Percentiles rank a stretch among this genome's conserved stretches.
These are phyloP conservation scores for Striga asiatica DNA, from an alignment of 257 asterid genomes.

Conservation along the genomic window DNA sequence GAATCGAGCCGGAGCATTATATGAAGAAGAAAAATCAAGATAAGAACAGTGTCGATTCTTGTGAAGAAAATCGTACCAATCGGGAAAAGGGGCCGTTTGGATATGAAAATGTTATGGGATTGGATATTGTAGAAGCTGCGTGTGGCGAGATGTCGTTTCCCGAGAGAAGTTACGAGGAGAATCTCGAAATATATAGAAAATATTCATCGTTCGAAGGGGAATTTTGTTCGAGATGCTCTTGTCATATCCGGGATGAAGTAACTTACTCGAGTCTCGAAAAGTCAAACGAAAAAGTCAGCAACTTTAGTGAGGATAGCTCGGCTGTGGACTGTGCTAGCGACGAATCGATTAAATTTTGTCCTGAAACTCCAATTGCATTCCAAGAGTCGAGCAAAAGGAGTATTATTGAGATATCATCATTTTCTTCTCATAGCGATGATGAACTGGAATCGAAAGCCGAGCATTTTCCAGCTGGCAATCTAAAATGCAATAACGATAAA, in stretches of 20 bases:
- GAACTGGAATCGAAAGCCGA: constrained; percentile 14
- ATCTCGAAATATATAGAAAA: constrained; percentile 18
- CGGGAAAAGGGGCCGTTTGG: constrained; percentile 7
- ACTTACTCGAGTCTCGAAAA: background rate
- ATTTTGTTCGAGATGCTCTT: constrained; percentile 23
- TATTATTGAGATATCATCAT: constrained; percentile 4
- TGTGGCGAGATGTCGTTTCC: constrained; percentile 46
- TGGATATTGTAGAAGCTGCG: constrained; percentile 24
- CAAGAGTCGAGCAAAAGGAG: constrained; percentile 20
- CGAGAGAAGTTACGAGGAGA: constrained; percentile 38
- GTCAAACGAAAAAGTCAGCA: background rate
- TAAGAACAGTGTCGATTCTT: no score
- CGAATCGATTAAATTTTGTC: constrained; percentile 13
- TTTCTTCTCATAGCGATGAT: constrained; percentile 24
- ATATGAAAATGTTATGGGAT: constrained; percentile 4
- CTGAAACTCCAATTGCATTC: constrained; percentile 17
- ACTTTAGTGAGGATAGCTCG: background rate
- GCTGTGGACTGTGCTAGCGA: background rate
- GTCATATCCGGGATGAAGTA: constrained; percentile 13
- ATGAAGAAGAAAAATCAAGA: constrained; percentile 25
- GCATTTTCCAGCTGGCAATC: constrained; percentile 18
- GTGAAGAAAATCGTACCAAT: no score
- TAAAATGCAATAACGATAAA: constrained; percentile 4
- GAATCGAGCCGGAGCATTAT: constrained; percentile 15
- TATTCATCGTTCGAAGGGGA: constrained; percentile 21